Percentiles rank a stretch among this genome's conserved stretches.
Conservation (phyloP, 495 filamentous ascomycete genomes). For the Beverwykella pulmonaria region DNA sequence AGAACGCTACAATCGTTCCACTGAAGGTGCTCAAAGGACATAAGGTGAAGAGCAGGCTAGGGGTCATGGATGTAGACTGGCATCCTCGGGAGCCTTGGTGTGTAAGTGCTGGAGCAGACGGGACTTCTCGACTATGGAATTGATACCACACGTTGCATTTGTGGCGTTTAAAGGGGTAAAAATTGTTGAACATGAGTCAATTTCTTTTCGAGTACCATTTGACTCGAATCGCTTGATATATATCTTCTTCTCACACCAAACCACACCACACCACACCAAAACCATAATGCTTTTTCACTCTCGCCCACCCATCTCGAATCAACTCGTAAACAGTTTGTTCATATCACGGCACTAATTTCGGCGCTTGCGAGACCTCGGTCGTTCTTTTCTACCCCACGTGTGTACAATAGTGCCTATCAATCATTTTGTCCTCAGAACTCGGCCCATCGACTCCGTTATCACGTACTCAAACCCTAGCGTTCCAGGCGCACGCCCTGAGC, state of each 20-base stretch:
- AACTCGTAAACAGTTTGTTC: too few species aligned
- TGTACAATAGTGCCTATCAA: background rate
- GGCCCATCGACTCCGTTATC: slow-evolving; percentile 2
- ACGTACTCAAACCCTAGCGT: slow-evolving; percentile 4
- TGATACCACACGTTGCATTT: slow-evolving; percentile 40
- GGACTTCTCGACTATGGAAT: slow-evolving; percentile 79
- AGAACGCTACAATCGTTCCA: slow-evolving; percentile 93
- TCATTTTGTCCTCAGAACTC: slow-evolving; percentile 5
- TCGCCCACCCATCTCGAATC: too few species aligned
- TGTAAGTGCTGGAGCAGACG: slow-evolving; percentile 92
- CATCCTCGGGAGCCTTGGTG: slow-evolving; percentile 90
- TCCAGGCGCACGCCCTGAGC: slow-evolving; percentile 11
- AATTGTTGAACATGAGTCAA: background rate
- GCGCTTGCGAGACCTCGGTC: too few species aligned
- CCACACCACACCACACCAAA: too few species aligned
- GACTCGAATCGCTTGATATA: too few species aligned
- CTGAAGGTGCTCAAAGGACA: slow-evolving; percentile 93
- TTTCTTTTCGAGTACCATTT: too few species aligned
- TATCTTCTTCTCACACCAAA: too few species aligned
- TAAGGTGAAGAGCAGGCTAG: slow-evolving; percentile 73
- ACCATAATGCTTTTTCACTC: too few species aligned
- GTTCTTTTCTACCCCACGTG: slow-evolving; percentile 2
- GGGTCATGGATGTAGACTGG: slow-evolving; percentile 94
- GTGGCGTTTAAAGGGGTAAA: background rate
- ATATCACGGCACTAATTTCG: too few species aligned